Evolutionary conservation across 176 grass and related monocot genomes (phyloP).

Genomic region (Musa acuminata): DNA sequence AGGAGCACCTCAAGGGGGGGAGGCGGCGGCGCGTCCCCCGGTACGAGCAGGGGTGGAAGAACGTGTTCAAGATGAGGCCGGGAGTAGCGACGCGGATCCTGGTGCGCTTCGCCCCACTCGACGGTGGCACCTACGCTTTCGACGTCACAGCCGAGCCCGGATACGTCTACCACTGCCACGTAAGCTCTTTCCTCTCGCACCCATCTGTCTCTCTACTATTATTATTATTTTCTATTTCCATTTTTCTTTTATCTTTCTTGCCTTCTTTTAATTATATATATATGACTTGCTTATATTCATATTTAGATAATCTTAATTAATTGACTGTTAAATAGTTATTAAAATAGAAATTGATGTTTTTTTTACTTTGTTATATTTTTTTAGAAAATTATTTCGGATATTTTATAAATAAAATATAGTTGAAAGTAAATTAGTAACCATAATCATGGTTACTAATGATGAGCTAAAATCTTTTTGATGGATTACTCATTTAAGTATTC

Average conservation of each 20-base stretch:
- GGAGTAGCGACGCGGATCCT: conserved; percentile 44
- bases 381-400: neutral
- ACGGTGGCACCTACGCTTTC: conserved; percentile 36
- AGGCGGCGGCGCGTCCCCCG: conserved; percentile 12
- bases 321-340: too few species aligned
- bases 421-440: too few species aligned
- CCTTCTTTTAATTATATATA: neutral
- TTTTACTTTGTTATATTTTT: neutral
- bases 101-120: conserved; percentile 59
- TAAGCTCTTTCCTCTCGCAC: conserved; percentile 11
- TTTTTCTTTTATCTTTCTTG: neutral
- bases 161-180: conserved; percentile 94
- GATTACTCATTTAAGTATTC: too few species aligned
- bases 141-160: conserved; percentile 59
- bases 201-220: too few species aligned
- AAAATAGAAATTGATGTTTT: too few species aligned
- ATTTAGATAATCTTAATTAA: neutral
- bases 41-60: conserved; percentile 82
- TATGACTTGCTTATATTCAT: neutral
- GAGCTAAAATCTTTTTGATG: too few species aligned
- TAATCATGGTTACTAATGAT: too few species aligned
- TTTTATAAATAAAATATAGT: too few species aligned
- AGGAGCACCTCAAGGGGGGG: conserved; percentile 20
- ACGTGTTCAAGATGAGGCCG: conserved; percentile 75
- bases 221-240: neutral